Evolutionary conservation across 2,329 filamentous ascomycete genomes (phyloP), one percentile per base, ranked within the genome.

Genomic region (Fusarium mundagurra): DNA sequence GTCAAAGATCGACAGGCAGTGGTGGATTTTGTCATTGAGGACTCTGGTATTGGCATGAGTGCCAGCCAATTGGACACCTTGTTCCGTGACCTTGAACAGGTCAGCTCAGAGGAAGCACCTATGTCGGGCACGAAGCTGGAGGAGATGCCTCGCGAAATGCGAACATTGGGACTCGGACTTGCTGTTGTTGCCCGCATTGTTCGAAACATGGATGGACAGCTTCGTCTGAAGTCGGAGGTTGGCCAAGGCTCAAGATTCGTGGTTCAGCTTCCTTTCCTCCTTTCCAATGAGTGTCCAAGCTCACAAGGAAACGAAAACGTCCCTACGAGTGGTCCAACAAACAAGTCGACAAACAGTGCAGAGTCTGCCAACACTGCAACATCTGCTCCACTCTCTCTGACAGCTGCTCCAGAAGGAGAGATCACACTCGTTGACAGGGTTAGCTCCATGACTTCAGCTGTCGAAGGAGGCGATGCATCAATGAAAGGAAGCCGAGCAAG

Each of bases 201-300:
- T 38, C 90, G 92, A n/a, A 97, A 95, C 78, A 96, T 97, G 93
- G 92, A 96, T 67, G 95, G 95, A 0, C 95, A 97, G 78, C 82
- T 98, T 36, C 90, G 94, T 4, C 84, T 98, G 3, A 96, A 95
- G 77, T 97, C 94, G 0, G 94, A 96, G 77, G 89, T 93, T 79
- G 93, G 93, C 5, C 93, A 92, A 76, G 95, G 95, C 2, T 95
- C 94, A 24, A 88, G 93, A 60, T 97, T 98, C 73, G 91, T 94
- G 27, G 90, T 98, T 31, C 90, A 94, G 72, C 84, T 98, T 36
- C 92, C 93, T 0, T 96, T 98, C 73, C 86, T 91, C 13, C 80
- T 95, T 2, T 91, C 83, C 1, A 83, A 85, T 2, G 83, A 86
- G 50, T 70, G 76, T 7, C 73, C 81, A 1, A 60, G 72, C 13